These are phyloP conservation scores for bread wheat (Triticum aestivum) DNA, from an alignment of 176 grass and related monocot species.

Conservation along the genomic window IWGSC_CS_RefSeq_v2.1 NC_057801.1:726433864-726434363, in stretches of 20 bases:
- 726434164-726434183: constrained; percentile 37
- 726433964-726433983: too few relatives aligned
- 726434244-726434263: background rate
- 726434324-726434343: background rate
- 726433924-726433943: too few relatives aligned
- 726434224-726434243: background rate
- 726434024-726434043: background rate
- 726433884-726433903: too few relatives aligned
- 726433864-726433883: too few relatives aligned
- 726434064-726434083: background rate
- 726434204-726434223: background rate
- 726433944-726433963: too few relatives aligned
- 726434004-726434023: background rate
- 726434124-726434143: background rate
- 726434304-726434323: background rate
- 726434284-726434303: background rate
- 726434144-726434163: constrained; percentile 35
- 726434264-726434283: background rate
- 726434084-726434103: background rate
- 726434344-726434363: constrained; percentile 28
- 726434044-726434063: background rate
- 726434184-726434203: background rate
- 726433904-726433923: too few relatives aligned
- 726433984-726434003: too few relatives aligned
- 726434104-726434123: background rate